Evolutionary conservation across 2,329 filamentous ascomycete genomes (phyloP).

Genomic region (Talaromyces pinophilus): DNA sequence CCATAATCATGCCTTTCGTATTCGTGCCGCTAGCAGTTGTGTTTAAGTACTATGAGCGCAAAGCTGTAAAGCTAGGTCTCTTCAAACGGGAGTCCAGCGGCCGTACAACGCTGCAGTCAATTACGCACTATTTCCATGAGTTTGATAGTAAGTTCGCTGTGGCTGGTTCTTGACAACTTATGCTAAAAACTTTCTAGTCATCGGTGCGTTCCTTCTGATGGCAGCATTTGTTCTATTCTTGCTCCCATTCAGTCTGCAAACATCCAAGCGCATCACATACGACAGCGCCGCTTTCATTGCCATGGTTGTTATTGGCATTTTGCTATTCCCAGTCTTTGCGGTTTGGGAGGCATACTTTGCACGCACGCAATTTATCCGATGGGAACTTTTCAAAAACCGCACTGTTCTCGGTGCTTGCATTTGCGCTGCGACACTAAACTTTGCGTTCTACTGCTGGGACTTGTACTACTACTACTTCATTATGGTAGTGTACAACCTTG

Average conservation of each 20-base stretch:
- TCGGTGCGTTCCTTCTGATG: slow-evolving; percentile 63
- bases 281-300: slow-evolving; percentile 51
- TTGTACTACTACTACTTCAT: slow-evolving; percentile 57
- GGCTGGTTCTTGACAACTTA: slow-evolving; percentile 45
- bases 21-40: slow-evolving; percentile 58
- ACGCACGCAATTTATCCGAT: slow-evolving; percentile 57
- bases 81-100: slow-evolving; percentile 48
- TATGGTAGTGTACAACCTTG: slow-evolving; percentile 54
- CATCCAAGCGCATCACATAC: slow-evolving; percentile 45
- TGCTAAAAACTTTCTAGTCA: slow-evolving; percentile 34
- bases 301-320: slow-evolving; percentile 56
- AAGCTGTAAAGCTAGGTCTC: slow-evolving; percentile 58
- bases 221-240: slow-evolving; percentile 65
- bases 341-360: slow-evolving; percentile 58
- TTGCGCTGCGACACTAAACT: slow-evolving; percentile 51
- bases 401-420: slow-evolving; percentile 57
- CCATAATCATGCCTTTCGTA: slow-evolving; percentile 60
- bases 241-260: slow-evolving; percentile 63
- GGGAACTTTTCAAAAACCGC: slow-evolving; percentile 51
- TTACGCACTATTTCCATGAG: slow-evolving; percentile 59
- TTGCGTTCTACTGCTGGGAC: slow-evolving; percentile 57
- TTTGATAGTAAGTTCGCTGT: slow-evolving; percentile 56
- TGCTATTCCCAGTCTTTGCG: slow-evolving; percentile 56
- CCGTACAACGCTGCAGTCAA: slow-evolving; percentile 50
- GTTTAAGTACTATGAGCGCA: slow-evolving; percentile 58